Base-by-base conservation (phyloP, 148 eudicot species). In the Talinum fruticosum region DNA sequence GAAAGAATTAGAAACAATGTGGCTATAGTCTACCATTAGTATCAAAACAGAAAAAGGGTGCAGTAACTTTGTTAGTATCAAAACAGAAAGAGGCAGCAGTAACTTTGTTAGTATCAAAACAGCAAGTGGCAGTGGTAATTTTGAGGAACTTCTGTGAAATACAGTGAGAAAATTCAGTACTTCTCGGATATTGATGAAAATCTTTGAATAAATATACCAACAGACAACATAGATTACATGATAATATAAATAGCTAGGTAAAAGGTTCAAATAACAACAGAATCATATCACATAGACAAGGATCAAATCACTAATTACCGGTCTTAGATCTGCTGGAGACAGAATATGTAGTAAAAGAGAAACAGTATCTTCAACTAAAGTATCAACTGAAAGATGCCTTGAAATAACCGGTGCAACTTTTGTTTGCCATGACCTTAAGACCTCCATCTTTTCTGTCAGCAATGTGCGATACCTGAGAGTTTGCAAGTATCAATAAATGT, bases 281-380 rank as follows among this genome's bases (percentile, higher is more conserved):
- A 30, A 38, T 24, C 18, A 66, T 15, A 32, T 67, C 21, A 69
- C 2, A 5, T 30, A 64, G 70, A 65, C 47, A 77, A 67, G 66
- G 35, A 76, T 41, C 66, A 77, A 66, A 61, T 67, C 70, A 81
- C 26, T 75, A 74, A 75, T 85, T 96, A 96, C 99, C 93, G 98
- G 99, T 80, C 97, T 87, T 66, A 96, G 74, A 72, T 87, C 86
- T 78, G 94, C 86, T 69, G 99, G 99, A 72, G 97, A 91, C 73
- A 96, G 80, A 84, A 93, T 91, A 87, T 96, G 94, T 80, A 96
- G 77, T 33, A 96, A 76, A 8, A 86, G 87, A 79, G 99, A 90
- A 77, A 93, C 72, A 13, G 91, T 89, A 78, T 93, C 97, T 81
- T 91, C 93, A 35, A 88, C 88, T 72, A 91, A 86, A 65, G 97